Base-by-base conservation (phyloP, 2,329 filamentous ascomycete species). In the Aspergillus uvarum region DNA sequence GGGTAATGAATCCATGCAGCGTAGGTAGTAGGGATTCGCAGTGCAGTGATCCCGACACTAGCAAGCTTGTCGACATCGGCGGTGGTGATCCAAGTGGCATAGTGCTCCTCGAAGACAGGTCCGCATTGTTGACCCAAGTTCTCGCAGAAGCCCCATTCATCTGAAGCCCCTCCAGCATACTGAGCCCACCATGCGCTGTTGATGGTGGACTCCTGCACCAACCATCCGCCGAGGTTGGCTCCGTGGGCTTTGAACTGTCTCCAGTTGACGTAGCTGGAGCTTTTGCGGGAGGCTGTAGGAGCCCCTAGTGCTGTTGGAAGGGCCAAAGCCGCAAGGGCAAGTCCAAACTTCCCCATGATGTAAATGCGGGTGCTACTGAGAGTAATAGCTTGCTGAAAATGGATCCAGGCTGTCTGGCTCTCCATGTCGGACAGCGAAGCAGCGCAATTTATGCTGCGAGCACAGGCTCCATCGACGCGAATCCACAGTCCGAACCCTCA, bases 151-250 rank as follows among this genome's bases (percentile, higher is more conserved):
- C 62, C 60, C 68, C 67, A 68, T 68, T 69, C 68, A 51, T 68
- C 68, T 0, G 58, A 26, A 4, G 64, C 67, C 6, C 62, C 62
- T 32, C 50, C 51, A 22, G 65, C 64, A 42, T 67, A 59, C 3
- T 58, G 50, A 26, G 47, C 51, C 66, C 67, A 69, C 64, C 65
- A 66, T 2, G 49, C 35, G 3, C 61, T 65, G 44, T 68, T 64
- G 35, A 71, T 69, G 42, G 65, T 68, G 21, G 62, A 65, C 52
- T 69, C 63, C 52, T 67, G 64, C 22, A 62, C 62, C 3, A 69
- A 63, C 67, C 65, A 70, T 19, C 67, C 66, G 44, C 67, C 66
- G 1, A 70, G 61, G 31, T 62, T 60, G 7, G 59, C 54, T 1
- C 54, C 60, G n/a, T 59, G 59, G 11, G 60, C 54, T 5, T 48